Evolutionary conservation across 192 early-diverging fungal genomes (phyloP).

Genomic region (Podila epigama): DNA sequence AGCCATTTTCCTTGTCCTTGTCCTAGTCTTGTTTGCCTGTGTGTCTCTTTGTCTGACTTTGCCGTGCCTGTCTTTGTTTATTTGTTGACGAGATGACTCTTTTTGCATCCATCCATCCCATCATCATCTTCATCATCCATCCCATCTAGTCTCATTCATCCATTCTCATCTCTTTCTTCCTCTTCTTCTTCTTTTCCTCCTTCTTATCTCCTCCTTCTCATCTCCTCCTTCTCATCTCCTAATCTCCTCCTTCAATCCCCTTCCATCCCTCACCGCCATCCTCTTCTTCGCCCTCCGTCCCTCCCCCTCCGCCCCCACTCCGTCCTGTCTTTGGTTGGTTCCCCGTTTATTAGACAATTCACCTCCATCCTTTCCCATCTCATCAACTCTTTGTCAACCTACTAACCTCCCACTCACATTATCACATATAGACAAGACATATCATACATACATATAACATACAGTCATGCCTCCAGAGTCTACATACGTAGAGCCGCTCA

Average conservation of each 20-base stretch:
- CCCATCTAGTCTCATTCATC: background rate
- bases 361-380: background rate
- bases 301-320: background rate
- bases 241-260: background rate
- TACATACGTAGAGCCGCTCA: conserved; percentile 33
- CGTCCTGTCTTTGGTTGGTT: background rate
- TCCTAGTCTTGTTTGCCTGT: background rate
- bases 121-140: too few relatives aligned
- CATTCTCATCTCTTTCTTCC: background rate
- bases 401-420: background rate
- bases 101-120: too few relatives aligned
- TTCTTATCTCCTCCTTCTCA: background rate
- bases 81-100: too few relatives aligned
- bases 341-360: background rate
- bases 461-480: conserved; percentile 49
- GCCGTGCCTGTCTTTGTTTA: too few relatives aligned
- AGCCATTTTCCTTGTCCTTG: too few relatives aligned
- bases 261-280: background rate
- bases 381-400: background rate
- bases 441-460: background rate
- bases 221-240: background rate
- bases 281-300: background rate
- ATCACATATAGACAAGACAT: background rate
- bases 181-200: background rate
- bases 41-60: background rate